Conservation (phyloP, 768 basidiomycete species). For the Amanita exitialis region DNA sequence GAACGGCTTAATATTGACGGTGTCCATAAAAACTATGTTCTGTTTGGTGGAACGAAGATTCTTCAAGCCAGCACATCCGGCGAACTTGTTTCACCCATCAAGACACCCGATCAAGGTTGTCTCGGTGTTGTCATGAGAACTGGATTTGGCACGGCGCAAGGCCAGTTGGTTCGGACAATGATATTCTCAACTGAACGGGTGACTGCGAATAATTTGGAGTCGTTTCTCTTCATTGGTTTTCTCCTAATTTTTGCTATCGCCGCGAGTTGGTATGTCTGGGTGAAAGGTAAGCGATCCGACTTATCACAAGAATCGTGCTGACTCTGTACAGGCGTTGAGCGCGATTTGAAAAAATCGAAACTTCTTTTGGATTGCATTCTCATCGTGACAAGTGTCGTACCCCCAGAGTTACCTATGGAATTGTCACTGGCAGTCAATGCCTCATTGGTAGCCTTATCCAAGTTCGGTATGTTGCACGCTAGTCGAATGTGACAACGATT, state of each 20-base stretch:
- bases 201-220: constrained; percentile 91
- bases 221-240: constrained; percentile 97
- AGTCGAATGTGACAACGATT: neutral
- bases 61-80: constrained; percentile 66
- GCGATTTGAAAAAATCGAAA: constrained; percentile 91
- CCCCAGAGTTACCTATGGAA: constrained; percentile 98
- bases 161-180: constrained; percentile 96
- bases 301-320: neutral
- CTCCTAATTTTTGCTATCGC: constrained; percentile 95
- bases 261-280: constrained; percentile 98
- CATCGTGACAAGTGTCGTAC: constrained; percentile 95
- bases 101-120: constrained; percentile 87
- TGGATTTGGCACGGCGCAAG: constrained; percentile 96
- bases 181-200: constrained; percentile 97
- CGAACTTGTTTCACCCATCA: constrained; percentile 35
- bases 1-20: constrained; percentile 83
- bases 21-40: constrained; percentile 74
- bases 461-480: constrained; percentile 54
- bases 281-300: constrained; percentile 49
- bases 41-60: constrained; percentile 97
- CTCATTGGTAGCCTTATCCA: constrained; percentile 85
- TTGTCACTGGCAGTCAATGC: constrained; percentile 93
- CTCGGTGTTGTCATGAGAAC: constrained; percentile 89
- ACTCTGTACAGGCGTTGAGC: constrained; percentile 61
- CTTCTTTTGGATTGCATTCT: constrained; percentile 90